A percentile compares a stretch with the other conserved stretches of the same genome.
Evolutionary conservation across 805 yeast species (phyloP).

Genomic region (Sugiyamaella marilandica): DNA sequence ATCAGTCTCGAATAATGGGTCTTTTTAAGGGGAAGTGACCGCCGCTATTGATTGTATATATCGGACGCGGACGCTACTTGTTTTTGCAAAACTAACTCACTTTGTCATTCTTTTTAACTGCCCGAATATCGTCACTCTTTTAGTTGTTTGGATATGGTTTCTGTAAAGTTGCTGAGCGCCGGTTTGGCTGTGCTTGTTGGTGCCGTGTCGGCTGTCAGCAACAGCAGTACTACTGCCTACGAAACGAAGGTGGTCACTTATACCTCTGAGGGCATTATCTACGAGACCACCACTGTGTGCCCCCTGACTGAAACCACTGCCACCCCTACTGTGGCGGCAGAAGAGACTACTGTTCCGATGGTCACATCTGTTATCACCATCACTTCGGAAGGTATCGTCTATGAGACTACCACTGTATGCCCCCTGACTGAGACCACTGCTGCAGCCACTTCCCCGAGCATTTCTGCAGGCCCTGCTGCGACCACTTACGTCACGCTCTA

Average conservation of each 20-base stretch:
- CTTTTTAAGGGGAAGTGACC: too few relatives aligned
- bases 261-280: slow-evolving; percentile 11
- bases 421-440: slow-evolving; percentile 13
- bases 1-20: too few relatives aligned
- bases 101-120: neutral
- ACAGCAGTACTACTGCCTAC: neutral
- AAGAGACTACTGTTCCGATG: neutral
- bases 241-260: slow-evolving; percentile 11
- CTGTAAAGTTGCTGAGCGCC: neutral
- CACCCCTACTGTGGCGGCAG: neutral
- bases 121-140: neutral
- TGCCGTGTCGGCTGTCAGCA: neutral
- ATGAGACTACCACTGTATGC: slow-evolving; percentile 14
- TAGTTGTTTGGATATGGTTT: neutral
- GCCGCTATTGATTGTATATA: too few relatives aligned
- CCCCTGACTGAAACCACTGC: slow-evolving; percentile 13
- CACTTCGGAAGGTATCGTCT: slow-evolving; percentile 11
- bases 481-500: slow-evolving; percentile 3
- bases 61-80: too few relatives aligned
- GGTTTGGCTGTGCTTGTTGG: neutral
- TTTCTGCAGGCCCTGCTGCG: neutral
- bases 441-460: slow-evolving; percentile 5
- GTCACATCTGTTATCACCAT: slow-evolving; percentile 1
- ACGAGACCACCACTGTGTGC: slow-evolving; percentile 16
- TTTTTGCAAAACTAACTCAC: too few relatives aligned